Evolutionary conservation across 2,329 filamentous ascomycete species (phyloP).

Genomic region (Bipolaris bicolor): DNA sequence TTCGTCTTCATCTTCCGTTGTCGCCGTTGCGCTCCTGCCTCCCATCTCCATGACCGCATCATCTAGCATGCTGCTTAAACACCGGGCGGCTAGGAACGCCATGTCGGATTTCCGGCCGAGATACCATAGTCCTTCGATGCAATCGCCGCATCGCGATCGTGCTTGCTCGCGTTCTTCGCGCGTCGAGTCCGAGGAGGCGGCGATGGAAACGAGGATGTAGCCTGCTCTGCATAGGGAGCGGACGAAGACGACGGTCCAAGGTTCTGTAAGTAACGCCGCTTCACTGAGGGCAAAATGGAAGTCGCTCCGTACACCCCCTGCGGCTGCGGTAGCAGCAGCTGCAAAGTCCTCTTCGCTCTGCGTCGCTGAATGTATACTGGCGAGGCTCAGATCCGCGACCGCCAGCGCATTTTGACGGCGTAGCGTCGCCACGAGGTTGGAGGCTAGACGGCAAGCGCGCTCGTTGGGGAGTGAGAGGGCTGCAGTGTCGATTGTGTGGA

Average conservation of each 20-base stretch:
- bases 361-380: slow-evolving; percentile 29
- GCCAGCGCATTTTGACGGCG: slow-evolving; percentile 51
- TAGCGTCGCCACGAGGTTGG: slow-evolving; percentile 47
- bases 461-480: slow-evolving; percentile 47
- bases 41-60: slow-evolving; percentile 7
- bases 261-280: slow-evolving; percentile 63
- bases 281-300: slow-evolving; percentile 62
- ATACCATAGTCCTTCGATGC: slow-evolving; percentile 60
- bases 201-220: slow-evolving; percentile 12
- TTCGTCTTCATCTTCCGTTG: background rate
- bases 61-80: slow-evolving; percentile 33
- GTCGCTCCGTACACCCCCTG: slow-evolving; percentile 30
- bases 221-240: slow-evolving; percentile 13
- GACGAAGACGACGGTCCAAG: slow-evolving; percentile 60
- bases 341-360: background rate
- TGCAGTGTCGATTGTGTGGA: slow-evolving; percentile 57
- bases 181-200: slow-evolving; percentile 13
- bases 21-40: background rate
- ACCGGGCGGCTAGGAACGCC: slow-evolving; percentile 48
- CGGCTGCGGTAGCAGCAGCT: background rate
- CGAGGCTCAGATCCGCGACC: slow-evolving; percentile 31
- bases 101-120: slow-evolving; percentile 63
- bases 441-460: slow-evolving; percentile 54
- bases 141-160: slow-evolving; percentile 53
- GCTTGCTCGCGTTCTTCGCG: slow-evolving; percentile 24